Conservation (phyloP, 2,329 filamentous ascomycete genomes). For the Arthrobotrys musiformis region DNA sequence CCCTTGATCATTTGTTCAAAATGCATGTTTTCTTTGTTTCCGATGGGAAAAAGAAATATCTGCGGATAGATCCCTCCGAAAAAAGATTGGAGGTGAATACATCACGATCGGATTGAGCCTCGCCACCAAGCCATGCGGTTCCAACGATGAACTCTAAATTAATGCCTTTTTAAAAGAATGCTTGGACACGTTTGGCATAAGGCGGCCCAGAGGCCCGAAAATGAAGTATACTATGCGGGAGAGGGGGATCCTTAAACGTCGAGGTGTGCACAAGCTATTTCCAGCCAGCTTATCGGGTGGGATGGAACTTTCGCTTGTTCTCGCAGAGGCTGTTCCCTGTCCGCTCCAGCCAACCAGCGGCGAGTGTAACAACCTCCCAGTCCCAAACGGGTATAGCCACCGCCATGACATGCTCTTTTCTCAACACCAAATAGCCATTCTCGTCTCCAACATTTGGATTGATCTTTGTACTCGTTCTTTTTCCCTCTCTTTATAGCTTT, state of each 20-base stretch:
- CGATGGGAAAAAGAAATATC: background rate
- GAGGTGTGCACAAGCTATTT: conserved; percentile 34
- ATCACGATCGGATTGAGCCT: conserved; percentile 8
- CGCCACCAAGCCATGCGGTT: background rate
- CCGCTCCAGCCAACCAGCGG: conserved; percentile 8
- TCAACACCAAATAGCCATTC: background rate
- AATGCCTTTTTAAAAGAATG: background rate
- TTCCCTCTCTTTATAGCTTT: background rate
- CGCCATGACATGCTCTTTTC: conserved; percentile 39
- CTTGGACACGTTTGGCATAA: conserved; percentile 17
- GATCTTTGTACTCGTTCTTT: background rate
- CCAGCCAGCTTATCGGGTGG: conserved; percentile 12
- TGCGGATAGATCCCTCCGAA: conserved; percentile 4
- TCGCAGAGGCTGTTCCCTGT: conserved; percentile 1
- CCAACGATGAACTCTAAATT: background rate
- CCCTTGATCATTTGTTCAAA: conserved; percentile 1
- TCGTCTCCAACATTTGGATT: conserved; percentile 16
- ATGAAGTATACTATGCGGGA: conserved; percentile 19
- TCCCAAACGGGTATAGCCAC: conserved; percentile 3
- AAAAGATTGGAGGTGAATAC: background rate
- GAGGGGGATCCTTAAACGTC: conserved; percentile 15
- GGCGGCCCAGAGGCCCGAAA: background rate
- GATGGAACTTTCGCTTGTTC: conserved; percentile 21
- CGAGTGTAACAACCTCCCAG: background rate
- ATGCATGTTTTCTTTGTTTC: background rate